phyloP scores from a whole-genome alignment of 2,329 filamentous ascomycete genomes.

The Phoma sp. region DNA sequence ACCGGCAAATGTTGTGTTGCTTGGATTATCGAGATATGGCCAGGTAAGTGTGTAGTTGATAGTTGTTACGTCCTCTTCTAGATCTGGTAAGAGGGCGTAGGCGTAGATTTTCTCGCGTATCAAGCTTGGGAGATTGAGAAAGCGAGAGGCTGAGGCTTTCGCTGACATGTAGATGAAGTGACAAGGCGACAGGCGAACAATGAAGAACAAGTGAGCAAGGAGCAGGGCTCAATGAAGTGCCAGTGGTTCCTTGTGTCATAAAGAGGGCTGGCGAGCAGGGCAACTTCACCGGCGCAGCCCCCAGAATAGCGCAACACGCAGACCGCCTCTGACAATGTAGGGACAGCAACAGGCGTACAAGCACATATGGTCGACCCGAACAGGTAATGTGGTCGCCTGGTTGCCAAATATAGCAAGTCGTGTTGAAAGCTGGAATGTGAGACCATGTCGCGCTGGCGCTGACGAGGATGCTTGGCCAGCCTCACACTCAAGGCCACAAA shows the following conservation, averaged over 20 bases:
- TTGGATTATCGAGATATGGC: slow-evolving; percentile 39
- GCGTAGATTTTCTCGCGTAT: slow-evolving; percentile 26
- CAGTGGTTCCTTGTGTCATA: not conserved
- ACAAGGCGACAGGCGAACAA: not conserved
- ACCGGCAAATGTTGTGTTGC: slow-evolving; percentile 40
- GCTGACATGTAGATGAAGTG: not conserved
- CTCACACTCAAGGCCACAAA: not conserved
- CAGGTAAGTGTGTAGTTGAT: slow-evolving; percentile 46
- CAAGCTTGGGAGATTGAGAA: slow-evolving; percentile 1
- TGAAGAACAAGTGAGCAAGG: not conserved
- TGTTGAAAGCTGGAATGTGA: slow-evolving; percentile 12
- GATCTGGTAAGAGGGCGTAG: slow-evolving; percentile 37
- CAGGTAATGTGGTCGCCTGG: not conserved
- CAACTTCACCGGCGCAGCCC: not conserved
- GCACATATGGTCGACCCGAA: not conserved
- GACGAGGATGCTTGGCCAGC: not conserved
- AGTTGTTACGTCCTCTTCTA: slow-evolving; percentile 43
- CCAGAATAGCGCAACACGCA: slow-evolving; percentile 12
- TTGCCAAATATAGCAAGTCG: slow-evolving; percentile 12
- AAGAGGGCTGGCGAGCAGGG: not conserved
- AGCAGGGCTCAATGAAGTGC: not conserved
- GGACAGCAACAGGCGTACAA: slow-evolving; percentile 3
- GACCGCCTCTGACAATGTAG: not conserved
- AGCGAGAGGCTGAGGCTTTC: not conserved
- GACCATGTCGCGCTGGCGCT: slow-evolving; percentile 1